Conservation (phyloP, 805 yeast genomes). For the Nematodospora valgi region DNA sequence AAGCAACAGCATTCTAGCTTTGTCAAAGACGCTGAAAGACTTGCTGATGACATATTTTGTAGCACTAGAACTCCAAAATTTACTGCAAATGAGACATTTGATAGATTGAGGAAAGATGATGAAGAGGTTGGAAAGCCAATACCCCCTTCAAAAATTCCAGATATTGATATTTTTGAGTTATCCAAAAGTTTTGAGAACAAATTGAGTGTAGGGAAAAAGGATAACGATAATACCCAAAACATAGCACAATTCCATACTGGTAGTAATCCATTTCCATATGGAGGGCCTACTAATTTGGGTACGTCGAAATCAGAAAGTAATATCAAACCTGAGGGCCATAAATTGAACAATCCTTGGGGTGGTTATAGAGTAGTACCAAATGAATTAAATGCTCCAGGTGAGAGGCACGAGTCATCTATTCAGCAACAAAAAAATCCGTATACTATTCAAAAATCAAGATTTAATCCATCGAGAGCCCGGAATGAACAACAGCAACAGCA, state of each 20-base stretch:
- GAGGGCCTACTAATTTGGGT: not conserved
- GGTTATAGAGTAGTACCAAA: slow-evolving; percentile 16
- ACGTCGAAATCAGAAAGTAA: not conserved
- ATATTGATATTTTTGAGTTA: not conserved
- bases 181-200: not conserved
- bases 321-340: no score
- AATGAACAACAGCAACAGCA: not conserved
- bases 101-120: not conserved
- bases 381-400: no score
- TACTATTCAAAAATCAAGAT: not conserved
- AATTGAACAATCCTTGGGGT: slow-evolving; percentile 33
- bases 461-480: not conserved
- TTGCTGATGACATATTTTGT: slow-evolving; percentile 41
- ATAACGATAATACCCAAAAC: not conserved
- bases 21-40: slow-evolving; percentile 29
- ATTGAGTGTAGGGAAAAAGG: no score
- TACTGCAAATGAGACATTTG: not conserved
- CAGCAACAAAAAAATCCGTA: no score
- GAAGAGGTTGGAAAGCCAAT: no score
- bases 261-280: slow-evolving; percentile 2
- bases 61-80: slow-evolving; percentile 13
- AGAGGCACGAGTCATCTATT: no score
- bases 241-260: not conserved
- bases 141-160: no score
- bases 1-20: no score